phyloP scores from a whole-genome alignment of 768 basidiomycete species.

The Suillus bovinus region DNA sequence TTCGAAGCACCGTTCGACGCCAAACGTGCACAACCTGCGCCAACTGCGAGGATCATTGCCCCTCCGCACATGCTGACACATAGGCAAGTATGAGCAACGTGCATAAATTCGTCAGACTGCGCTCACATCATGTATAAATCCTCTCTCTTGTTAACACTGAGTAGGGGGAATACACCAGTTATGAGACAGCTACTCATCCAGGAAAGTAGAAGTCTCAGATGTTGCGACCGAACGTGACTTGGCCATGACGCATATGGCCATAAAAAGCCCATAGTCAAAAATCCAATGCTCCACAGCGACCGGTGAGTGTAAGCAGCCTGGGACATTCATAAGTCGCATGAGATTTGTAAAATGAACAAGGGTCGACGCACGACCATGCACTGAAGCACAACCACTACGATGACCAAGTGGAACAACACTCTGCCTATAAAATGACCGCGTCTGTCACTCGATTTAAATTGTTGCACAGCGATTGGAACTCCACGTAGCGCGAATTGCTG shows the following conservation, averaged over 20 bases:
- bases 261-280: conserved; percentile 53
- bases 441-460: neutral
- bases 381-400: conserved; percentile 49
- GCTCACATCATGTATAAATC: conserved; percentile 60
- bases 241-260: conserved; percentile 69
- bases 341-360: neutral
- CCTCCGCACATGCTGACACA: conserved; percentile 49
- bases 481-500: conserved; percentile 44
- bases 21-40: conserved; percentile 21
- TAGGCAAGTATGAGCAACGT: conserved; percentile 19
- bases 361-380: conserved; percentile 68
- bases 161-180: conserved; percentile 68
- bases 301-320: conserved; percentile 74
- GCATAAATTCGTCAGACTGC: neutral
- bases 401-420: conserved; percentile 4
- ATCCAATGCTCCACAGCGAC: conserved; percentile 70
- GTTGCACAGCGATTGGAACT: conserved; percentile 15
- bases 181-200: conserved; percentile 56
- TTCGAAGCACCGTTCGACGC: neutral
- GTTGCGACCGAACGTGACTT: conserved; percentile 25
- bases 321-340: conserved; percentile 6
- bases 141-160: conserved; percentile 74
- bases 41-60: conserved; percentile 40
- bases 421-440: neutral
- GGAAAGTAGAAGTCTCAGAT: conserved; percentile 27